phyloP scores from a whole-genome alignment of 345 rosid genomes.

The Eutrema japonicum region DNA sequence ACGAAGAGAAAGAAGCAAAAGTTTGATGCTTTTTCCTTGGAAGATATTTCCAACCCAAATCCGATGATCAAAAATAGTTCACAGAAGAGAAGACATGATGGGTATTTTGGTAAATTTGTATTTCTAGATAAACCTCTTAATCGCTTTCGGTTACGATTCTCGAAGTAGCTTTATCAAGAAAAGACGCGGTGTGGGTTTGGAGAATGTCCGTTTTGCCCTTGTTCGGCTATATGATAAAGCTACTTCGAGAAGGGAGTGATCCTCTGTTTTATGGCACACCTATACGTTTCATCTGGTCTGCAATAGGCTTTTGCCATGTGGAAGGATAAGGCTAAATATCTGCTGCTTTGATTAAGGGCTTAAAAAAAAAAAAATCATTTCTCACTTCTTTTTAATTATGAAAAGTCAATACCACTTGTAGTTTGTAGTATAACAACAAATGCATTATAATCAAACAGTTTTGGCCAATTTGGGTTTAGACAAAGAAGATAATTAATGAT shows the following conservation, averaged over 20 bases:
- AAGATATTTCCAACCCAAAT: constrained; percentile 32
- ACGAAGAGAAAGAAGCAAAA: constrained; percentile 21
- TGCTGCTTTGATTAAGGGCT: constrained; percentile 21
- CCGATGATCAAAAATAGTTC: constrained; percentile 28
- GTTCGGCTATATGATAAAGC: constrained; percentile 32
- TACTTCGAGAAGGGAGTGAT: neutral
- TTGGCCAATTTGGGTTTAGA: neutral
- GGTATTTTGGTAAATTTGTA: constrained; percentile 7
- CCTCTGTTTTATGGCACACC: constrained; percentile 1
- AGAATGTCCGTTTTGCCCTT: constrained; percentile 32
- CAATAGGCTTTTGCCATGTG: neutral
- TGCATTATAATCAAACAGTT: neutral
- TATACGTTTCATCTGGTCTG: neutral
- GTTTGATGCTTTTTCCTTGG: constrained; percentile 19
- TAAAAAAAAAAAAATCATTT: neutral
- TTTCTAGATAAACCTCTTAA: constrained; percentile 17
- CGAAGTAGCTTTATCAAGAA: constrained; percentile 35
- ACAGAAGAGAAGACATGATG: constrained; percentile 7
- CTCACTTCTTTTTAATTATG: neutral
- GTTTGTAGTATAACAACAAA: neutral
- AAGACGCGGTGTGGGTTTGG: constrained; percentile 28
- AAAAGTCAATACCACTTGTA: constrained; percentile 39
- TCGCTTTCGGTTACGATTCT: constrained; percentile 29
- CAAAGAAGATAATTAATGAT: neutral
- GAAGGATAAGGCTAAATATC: constrained; percentile 35